Base-by-base conservation (phyloP, 345 rosid species). In the Noccaea caerulescens region DNA sequence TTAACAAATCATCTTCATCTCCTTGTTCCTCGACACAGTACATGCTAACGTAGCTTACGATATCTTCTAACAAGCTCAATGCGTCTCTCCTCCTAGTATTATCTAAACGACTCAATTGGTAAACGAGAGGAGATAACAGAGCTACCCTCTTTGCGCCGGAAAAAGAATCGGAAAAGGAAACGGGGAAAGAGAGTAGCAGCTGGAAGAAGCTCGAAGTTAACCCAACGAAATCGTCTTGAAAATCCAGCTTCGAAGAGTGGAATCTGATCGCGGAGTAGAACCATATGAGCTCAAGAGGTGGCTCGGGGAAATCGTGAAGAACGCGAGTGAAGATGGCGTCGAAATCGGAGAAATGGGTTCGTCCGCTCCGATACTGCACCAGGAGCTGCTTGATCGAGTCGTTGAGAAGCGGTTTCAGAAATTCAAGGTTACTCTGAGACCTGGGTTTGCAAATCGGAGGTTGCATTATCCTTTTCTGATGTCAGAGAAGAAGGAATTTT, bases 201-300 rank as follows among this genome's bases (percentile, higher is more conserved):
- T 88, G 92, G 68, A 92, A 86, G 66, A 86, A 66, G 46, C 85
- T 82, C 2, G 66, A 33, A 9, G 84, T 65, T 42, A 65, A 79
- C 36, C 46, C 51, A 27, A 64, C 63, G 23, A 75, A 72, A 54
- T 72, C 68, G 45, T 72, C 74, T 0, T 42, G 13, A 14, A 77
- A 51, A n/a, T 69, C 47, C 2, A 46, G 58, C 34, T 78, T 82
- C 0, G 80, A 23, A 60, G 88, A 69, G 79, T 82, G 81, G 25
- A 80, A 83, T 18, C 82, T 75, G 34, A 87, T 25, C 2, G 92
- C 86, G 23, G 92, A 76, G 81, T 87, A 85, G 74, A 92, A 87
- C 96, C 92, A 92, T 30, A 84, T 58, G 67, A 84, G 57, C 14
- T 92, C 91, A 20, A 92, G 85, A 0, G 89, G 87, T 4, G 94